A percentile compares a stretch with the other conserved stretches of the same genome.
Evolutionary conservation across 176 grass and related monocot genomes (phyloP).

Genomic region (Ananas comosus): DNA sequence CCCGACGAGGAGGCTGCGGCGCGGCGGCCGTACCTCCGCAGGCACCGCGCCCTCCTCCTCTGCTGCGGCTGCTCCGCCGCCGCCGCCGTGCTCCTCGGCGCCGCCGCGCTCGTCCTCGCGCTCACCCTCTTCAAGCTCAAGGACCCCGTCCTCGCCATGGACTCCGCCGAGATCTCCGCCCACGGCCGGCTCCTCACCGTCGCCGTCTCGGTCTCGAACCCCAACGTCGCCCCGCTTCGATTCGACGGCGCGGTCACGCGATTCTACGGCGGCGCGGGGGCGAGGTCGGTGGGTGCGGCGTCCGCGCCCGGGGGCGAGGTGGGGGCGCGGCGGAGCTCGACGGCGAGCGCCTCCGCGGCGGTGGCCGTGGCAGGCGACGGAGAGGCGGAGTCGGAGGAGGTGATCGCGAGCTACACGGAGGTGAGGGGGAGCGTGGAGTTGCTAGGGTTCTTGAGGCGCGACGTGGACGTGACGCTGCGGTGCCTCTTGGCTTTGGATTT

Average conservation of each 20-base stretch:
- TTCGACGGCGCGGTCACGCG: conserved; percentile 39
- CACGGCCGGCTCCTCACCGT: conserved; percentile 13
- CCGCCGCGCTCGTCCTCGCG: conserved; percentile 30
- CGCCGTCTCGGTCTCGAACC: conserved; percentile 37
- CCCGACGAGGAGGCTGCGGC: neutral
- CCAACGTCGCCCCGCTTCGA: conserved; percentile 44
- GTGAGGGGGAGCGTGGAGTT: conserved; percentile 33
- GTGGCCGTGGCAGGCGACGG: conserved; percentile 28
- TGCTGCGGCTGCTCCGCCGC: conserved; percentile 25
- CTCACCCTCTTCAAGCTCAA: conserved; percentile 47
- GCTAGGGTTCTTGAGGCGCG: conserved; percentile 19
- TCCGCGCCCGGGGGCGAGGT: conserved; percentile 25
- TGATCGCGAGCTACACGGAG: conserved; percentile 22
- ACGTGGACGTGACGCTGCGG: conserved; percentile 25
- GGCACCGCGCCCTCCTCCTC: conserved; percentile 12
- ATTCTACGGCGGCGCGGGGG: conserved; percentile 25
- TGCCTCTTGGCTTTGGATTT: conserved; percentile 25
- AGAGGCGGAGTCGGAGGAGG: conserved; percentile 24
- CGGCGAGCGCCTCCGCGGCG: conserved; percentile 32
- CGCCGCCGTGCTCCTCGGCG: conserved; percentile 17
- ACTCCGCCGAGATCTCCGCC: conserved; percentile 15
- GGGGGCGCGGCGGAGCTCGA: conserved; percentile 15
- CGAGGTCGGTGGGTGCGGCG: conserved; percentile 23
- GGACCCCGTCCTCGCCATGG: conserved; percentile 41
- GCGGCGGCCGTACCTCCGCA: neutral